A percentile compares a stretch with the other conserved stretches of the same genome.
These are phyloP conservation scores for Dendrothele bispora DNA, from an alignment of 768 basidiomycete species.

Conservation along the genomic window DNA sequence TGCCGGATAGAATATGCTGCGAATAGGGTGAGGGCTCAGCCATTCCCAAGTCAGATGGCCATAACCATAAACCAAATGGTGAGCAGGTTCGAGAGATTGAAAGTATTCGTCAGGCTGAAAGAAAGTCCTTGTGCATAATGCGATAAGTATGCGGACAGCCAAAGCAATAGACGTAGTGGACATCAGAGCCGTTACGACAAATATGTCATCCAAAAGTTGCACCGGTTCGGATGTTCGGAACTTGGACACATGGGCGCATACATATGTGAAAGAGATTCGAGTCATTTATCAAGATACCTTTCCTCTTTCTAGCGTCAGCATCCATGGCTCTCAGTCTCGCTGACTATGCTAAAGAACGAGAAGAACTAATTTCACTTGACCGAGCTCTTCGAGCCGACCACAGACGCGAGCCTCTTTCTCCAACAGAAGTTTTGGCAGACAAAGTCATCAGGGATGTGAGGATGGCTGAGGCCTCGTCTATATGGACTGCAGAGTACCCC, in stretches of 20 bases:
- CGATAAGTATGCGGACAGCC: constrained; percentile 54
- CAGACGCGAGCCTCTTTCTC: constrained; percentile 26
- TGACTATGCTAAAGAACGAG: constrained; percentile 7
- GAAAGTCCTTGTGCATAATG: constrained; percentile 75
- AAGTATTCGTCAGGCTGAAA: constrained; percentile 99
- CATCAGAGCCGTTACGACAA: constrained; percentile 1
- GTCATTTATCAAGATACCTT: not conserved
- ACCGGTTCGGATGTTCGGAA: not conserved
- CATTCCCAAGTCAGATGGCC: constrained; percentile 98
- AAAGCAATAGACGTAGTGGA: constrained; percentile 34
- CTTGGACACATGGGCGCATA: not conserved
- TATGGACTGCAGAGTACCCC: constrained; percentile 60
- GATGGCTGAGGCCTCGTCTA: constrained; percentile 45
- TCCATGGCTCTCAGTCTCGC: constrained; percentile 2
- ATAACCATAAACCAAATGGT: constrained; percentile 86
- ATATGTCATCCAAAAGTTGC: too few relatives aligned
- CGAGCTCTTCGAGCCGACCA: constrained; percentile 53
- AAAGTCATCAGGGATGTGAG: constrained; percentile 55
- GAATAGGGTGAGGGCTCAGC: constrained; percentile 65
- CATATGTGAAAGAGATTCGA: not conserved
- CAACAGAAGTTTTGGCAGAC: constrained; percentile 54
- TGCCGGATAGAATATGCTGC: constrained; percentile 80
- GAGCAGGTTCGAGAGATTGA: constrained; percentile 92
- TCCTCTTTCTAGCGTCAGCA: not conserved
- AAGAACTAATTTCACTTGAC: constrained; percentile 35